Evolutionary conservation across 75 land plant genomes (phyloP), one percentile per base, ranked within the genome.

Genomic region (Chamaecyparis obtusa): DNA sequence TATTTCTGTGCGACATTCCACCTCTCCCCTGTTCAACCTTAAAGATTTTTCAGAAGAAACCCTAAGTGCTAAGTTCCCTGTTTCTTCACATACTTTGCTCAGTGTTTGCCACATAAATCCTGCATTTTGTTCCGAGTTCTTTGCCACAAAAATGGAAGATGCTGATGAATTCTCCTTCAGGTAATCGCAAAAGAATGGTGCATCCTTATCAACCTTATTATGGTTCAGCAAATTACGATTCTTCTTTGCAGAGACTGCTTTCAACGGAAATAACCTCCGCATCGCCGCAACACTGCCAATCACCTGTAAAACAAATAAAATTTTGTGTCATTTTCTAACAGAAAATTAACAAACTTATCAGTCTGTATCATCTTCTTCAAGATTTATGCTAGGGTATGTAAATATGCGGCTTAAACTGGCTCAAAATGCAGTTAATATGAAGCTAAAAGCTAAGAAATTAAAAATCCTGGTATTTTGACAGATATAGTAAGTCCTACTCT

Each of bases 21-120:
- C 75, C 57, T 93, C 94, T 56, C 39, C 84, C 85, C 89, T 93
- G 48, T 87, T 87, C 44, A 85, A 16, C 44, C 71, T 89, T 16
- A 94, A 83, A 55, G 90, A 86, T 36, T 92, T 91, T 86, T 92
- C 91, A 19, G 87, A 27, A 54, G 91, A 89, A 78, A 95, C 92
- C 55, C 94, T 93, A 17, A 88, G 55, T 36, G 93, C 95, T 89
- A 97, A 89, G 41, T 83, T 89, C 35, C 86, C 86, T 55, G 86
- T 91, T 48, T 96, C 99, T 46, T 94, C 91, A 5, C 79, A 85
- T 36, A 93, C 86, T 21, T 85, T 87, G 75, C 86, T 85, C 48
- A 94, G 88, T 67, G 85, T 87, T 32, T 91, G 91, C 81, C 88
- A 72, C 90, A 95, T 36, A 33, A 83, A 80, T 51, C 90, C 51